Base-by-base conservation (phyloP, 345 rosid species). In the Bruguiera gymnorhiza region DNA sequence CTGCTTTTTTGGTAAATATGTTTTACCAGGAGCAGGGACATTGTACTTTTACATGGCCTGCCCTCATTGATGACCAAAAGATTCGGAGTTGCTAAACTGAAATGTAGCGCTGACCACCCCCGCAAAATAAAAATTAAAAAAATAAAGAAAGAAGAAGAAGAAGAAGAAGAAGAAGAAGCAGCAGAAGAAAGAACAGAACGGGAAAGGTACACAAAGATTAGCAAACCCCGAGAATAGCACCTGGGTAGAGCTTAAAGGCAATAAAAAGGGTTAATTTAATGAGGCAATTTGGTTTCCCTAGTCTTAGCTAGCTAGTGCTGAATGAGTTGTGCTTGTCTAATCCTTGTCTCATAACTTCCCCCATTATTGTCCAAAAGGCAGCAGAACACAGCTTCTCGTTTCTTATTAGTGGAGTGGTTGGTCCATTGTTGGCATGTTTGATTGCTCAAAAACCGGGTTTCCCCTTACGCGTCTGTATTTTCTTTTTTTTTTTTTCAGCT, bases 401-500 rank as follows among this genome's bases (percentile, higher is more conserved):
- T 56, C 60, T 56, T 51, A 63, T 66, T 80, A 80, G 89, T 82
- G 93, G 90, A 82, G 87, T 82, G 68, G 90, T 88, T 86, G 83
- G 74, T 69, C 80, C 60, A 71, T 75, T 82, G 84, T 80, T 84
- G 82, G 87, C 88, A 66, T 78, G 85, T 88, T 83, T 84, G 78
- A 79, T 79, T 86, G 85, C 90, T 72, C 67, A 60, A 77, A 75
- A 73, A 68, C 87, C 76, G 86, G 86, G 71, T 77, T 80, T 76
- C 72, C 86, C 78, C 79, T 73, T 80, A 61, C 74, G 62, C 78
- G 78, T 75, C 68, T 70, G 43, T 27, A 1, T 26, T 31, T 77
- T 34, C 60, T 56, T 62, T 63, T 61, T 60, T 18, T 32, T 67
- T 16, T 18, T 59, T 70, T 63, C 67, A 23, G 59, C 59, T 55